Evolutionary conservation across 106 monocot species (phyloP).

Genomic region (Vanilla planifolia): DNA sequence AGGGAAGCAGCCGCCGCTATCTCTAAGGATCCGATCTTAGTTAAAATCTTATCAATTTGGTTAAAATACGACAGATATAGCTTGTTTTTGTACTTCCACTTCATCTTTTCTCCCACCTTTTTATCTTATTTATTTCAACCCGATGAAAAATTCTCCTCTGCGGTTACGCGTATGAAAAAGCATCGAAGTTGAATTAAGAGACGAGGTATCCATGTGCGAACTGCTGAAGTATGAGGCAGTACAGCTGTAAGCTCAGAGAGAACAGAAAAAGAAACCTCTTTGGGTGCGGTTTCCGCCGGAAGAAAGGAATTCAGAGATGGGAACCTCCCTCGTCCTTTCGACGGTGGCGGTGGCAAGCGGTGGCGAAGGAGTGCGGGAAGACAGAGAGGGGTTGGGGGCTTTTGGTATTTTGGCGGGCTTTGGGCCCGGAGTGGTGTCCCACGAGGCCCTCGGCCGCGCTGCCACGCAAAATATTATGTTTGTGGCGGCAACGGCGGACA

Average conservation of each 20-base stretch:
- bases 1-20: too few relatives aligned
- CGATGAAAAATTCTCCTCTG: too few relatives aligned
- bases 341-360: slow-evolving; percentile 10
- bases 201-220: background rate
- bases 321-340: slow-evolving; percentile 12
- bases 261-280: background rate
- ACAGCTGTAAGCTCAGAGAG: too few relatives aligned
- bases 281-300: background rate
- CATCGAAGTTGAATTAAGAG: background rate
- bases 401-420: slow-evolving; percentile 11
- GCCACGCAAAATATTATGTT: slow-evolving; percentile 10
- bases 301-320: slow-evolving; percentile 5
- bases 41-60: too few relatives aligned
- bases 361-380: slow-evolving; percentile 8
- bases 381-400: slow-evolving; percentile 12
- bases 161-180: too few relatives aligned
- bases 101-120: too few relatives aligned
- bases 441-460: slow-evolving; percentile 30
- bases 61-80: too few relatives aligned
- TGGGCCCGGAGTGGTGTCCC: slow-evolving; percentile 41
- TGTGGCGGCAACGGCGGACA: background rate
- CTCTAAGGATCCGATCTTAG: too few relatives aligned
- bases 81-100: too few relatives aligned
- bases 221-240: too few relatives aligned
- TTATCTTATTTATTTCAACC: too few relatives aligned